Evolutionary conservation across 202 grass and related monocot genomes (phyloP).

Genomic region (Eragrostis tef): DNA sequence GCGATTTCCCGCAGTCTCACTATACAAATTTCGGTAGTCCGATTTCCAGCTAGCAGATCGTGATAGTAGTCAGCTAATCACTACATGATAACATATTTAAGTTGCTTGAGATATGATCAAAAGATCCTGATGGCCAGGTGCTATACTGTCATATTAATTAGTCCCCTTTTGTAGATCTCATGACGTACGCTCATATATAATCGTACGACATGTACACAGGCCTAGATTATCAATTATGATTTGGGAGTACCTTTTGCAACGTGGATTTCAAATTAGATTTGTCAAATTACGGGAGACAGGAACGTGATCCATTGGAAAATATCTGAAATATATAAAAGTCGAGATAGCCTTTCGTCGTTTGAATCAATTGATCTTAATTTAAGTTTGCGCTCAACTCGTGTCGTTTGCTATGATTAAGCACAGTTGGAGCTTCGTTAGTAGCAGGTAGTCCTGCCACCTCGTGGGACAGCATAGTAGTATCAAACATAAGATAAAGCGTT

Average conservation of each 20-base stretch:
- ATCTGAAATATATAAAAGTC: not conserved
- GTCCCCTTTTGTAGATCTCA: not conserved
- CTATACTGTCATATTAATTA: not conserved
- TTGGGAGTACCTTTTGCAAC: not conserved
- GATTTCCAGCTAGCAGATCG: not conserved
- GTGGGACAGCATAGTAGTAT: not conserved
- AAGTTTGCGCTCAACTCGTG: not conserved
- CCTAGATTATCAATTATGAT: not conserved
- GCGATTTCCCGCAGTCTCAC: not conserved
- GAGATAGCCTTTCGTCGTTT: not conserved
- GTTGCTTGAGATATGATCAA: not conserved
- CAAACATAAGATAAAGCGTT: not conserved
- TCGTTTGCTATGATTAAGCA: not conserved
- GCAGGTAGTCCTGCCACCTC: not conserved
- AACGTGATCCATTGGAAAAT: conserved; percentile 1
- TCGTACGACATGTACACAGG: conserved; percentile 2
- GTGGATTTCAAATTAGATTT: conserved; percentile 13
- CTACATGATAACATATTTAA: conserved; percentile 19
- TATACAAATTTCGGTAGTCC: not conserved
- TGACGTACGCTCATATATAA: conserved; percentile 34
- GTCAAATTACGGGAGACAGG: conserved; percentile 39
- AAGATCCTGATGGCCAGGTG: conserved; percentile 39
- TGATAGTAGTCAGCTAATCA: not conserved
- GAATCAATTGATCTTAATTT: not conserved
- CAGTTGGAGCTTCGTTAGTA: not conserved